Base-by-base conservation (phyloP, 768 basidiomycete genomes). In the Russula dissimulans region DNA sequence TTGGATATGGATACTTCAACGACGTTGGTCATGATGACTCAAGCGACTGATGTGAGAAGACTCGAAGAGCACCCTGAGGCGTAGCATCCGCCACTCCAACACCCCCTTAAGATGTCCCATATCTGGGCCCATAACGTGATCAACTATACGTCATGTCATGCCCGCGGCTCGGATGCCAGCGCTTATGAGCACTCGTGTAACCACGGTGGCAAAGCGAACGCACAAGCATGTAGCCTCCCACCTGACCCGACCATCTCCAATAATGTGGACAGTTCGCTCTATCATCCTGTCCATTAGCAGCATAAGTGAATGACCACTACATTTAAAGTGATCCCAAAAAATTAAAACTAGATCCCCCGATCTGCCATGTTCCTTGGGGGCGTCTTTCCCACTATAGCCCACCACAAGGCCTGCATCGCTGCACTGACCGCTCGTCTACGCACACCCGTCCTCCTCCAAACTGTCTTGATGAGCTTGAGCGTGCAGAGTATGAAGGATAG, bases 401-500 rank as follows among this genome's bases (percentile, higher is more conserved):
- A 74, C 87, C 88, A 89, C 15, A 93, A 73, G 10, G 84, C 77
- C 18, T 76, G 67, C 10, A 92, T 76, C 3, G 90, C 90, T 34
- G 75, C 75, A 32, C 71, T 77, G 9, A 92, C 82, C 68, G 91
- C 90, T 66, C 76, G 73, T 65, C 90, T 77, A 67, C 89, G 79
- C 45, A 83, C 77, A 5, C 86, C 84, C 42, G 85, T 88, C 69
- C 76, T 79, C 65, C 76, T 79, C 91, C 91, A 93, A 22, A 81
- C 60, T 9, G 76, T 66, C 54, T 81, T 78, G 61, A 85, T 69
- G 26, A 83, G 62, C n/a, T 76, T 77, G n/a, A 91, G 70, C 42
- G 87, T 73, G 67, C 77, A 81, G 44, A 88, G 67, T 26, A 90
- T 71, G 70, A 93, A 93, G 18, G 86, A 87, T 18, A 88, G 72